These are phyloP conservation scores for Pholiota microspora DNA, from an alignment of 768 basidiomycete genomes.

Conservation along the genomic window DNA sequence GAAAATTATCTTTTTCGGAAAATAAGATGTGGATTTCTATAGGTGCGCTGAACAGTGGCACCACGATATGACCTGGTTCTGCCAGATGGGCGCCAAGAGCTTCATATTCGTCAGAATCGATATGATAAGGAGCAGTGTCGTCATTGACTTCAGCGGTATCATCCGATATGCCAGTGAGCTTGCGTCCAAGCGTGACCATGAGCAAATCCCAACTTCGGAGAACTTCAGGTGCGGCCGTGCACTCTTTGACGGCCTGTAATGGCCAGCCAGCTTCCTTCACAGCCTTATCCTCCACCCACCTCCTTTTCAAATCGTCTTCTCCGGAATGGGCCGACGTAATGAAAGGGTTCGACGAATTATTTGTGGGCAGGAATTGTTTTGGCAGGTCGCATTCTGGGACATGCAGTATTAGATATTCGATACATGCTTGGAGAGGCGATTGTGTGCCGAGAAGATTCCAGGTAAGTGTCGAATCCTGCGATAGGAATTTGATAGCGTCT, in stretches of 20 bases:
- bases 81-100: conserved; percentile 55
- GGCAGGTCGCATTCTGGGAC: conserved; percentile 89
- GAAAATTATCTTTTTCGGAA: conserved; percentile 40
- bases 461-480: conserved; percentile 54
- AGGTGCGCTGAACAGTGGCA: conserved; percentile 65
- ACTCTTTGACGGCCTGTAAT: conserved; percentile 60
- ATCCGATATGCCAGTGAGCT: conserved; percentile 44
- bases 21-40: conserved; percentile 67
- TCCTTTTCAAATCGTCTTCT: conserved; percentile 57
- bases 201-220: conserved; percentile 53
- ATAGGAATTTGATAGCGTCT: conserved; percentile 55
- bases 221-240: conserved; percentile 35
- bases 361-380: conserved; percentile 57
- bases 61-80: conserved; percentile 46
- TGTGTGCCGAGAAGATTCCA: conserved; percentile 58
- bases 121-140: conserved; percentile 25
- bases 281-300: conserved; percentile 81
- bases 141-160: conserved; percentile 17
- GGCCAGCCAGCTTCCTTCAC: conserved; percentile 87
- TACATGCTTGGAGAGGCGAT: conserved; percentile 70
- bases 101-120: conserved; percentile 45
- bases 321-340: conserved; percentile 65
- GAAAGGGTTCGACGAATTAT: conserved; percentile 70
- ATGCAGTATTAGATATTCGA: conserved; percentile 82
- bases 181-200: conserved; percentile 50